Base-by-base conservation (phyloP, 2,329 filamentous ascomycete species). In the Leptographium lundbergii region DNA sequence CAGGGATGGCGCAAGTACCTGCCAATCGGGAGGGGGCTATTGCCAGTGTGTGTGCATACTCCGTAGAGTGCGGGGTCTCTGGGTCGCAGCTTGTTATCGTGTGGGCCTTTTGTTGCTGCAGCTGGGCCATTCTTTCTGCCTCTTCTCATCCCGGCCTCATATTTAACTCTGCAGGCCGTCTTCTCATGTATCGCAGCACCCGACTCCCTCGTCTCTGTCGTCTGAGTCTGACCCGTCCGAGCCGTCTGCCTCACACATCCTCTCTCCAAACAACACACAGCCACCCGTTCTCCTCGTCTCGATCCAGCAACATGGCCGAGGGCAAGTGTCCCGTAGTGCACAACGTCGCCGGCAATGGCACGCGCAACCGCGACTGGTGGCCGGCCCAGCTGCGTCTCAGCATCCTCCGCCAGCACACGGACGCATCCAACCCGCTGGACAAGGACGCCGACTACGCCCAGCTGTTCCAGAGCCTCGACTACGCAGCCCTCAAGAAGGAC, bases 361-460 rank as follows among this genome's bases (percentile, higher is more conserved):
- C 85, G 66, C 74, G 76, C 62, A 89, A 85, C 75, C 68, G 66
- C 58, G 85, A 91, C 76, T 89, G 86, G 84, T 91, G 87, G 87
- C 87, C 88, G 58, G 78, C 84, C 60, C 74, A 79, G 66, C 73
- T 91, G 63, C 81, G 76, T 67, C 76, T 89, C 64, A 83, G 86
- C 74, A 84, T 90, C 67, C 81, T 91, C 57, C 87, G 87, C 68
- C 87, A 90, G 73, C 81, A 89, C 69, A 82, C 79, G 42, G 67
- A 77, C 25, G 74, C 77, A 60, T 81, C 81, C 63, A 87, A 88
- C 71, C 88, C 88, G 0, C 69, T 84, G 63, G 78, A 73, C 66
- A 74, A 78, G 63, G 81, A 86, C 65, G 89, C 89, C 67, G 81
- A 90, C 75, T 91, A 91, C 72, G 78, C 79, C 22, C 75, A 79